A percentile compares a stretch with the other conserved stretches of the same genome.
Evolutionary conservation across 495 filamentous ascomycete species (phyloP).

Genomic region (Evernia prunastri): DNA sequence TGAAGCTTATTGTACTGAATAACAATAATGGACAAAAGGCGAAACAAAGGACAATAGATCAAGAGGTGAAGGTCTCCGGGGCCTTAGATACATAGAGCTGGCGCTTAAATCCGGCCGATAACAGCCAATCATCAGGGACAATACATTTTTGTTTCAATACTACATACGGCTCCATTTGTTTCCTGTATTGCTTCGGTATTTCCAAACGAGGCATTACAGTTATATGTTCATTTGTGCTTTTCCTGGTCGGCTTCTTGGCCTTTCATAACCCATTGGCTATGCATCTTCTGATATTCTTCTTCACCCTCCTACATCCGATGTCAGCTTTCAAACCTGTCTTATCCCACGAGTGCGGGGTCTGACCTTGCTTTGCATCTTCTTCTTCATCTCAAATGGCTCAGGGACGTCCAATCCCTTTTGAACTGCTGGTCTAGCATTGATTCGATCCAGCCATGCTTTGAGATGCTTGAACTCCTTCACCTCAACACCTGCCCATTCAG

Average conservation of each 20-base stretch:
- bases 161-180: not conserved
- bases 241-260: conserved; percentile 29
- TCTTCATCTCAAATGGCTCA: conserved; percentile 32
- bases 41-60: not conserved
- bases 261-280: conserved; percentile 32
- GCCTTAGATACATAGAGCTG: not conserved
- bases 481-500: conserved; percentile 34
- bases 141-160: not conserved
- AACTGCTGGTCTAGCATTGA: conserved; percentile 23
- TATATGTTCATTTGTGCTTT: conserved; percentile 13
- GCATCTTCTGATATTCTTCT: conserved; percentile 28
- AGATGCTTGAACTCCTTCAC: conserved; percentile 19
- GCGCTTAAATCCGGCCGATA: conserved; percentile 5
- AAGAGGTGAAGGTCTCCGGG: conserved; percentile 2
- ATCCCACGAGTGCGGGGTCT: not conserved
- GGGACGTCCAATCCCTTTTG: conserved; percentile 24
- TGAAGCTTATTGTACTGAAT: conserved; percentile 3
- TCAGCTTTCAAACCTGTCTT: conserved; percentile 3
- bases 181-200: not conserved
- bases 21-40: not conserved
- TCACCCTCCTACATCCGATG: conserved; percentile 22
- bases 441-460: conserved; percentile 20
- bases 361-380: conserved; percentile 30
- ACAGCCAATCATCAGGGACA: conserved; percentile 14
- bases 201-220: not conserved